Evolutionary conservation across 805 yeast species (phyloP), one percentile per base, ranked within the genome.

Genomic region (Candida corydali): DNA sequence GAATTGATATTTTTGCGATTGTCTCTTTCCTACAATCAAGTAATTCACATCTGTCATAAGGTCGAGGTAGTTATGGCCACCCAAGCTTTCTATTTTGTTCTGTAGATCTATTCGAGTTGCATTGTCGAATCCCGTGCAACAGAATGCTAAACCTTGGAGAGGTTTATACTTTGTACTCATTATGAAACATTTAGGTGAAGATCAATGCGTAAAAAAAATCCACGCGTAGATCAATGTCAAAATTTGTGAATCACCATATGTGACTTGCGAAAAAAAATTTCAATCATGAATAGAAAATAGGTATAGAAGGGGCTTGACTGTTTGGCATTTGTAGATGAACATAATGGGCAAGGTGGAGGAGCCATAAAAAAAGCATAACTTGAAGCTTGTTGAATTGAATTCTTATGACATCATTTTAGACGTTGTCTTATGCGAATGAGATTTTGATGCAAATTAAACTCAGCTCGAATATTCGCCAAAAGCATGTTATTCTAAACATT

Each of bases 41-140:
- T 74, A 73, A 36, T 73, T 69, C 2, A 76, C 80, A 51, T 78
- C 80, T 32, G 78, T 73, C 64, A 80, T 76, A 45, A 82, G 56
- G 48, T 81, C 81, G 28, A 68, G 67, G 40, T 70, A 66, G 45
- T 69, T 75, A 8, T 47, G 50, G 1, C 88, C 89, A 6, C 89
- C 91, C 54, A 82, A 63, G 7, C 69, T 60, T 18, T 59, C 52
- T 39, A 82, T 68, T 49, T 70, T 70, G 8, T 58, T 52, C 2
- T 70, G 63, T 18, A 80, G 49, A 11, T 62, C 68, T 17, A 65
- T 62, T 43, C 76, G 65, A 23, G 58, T 51, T 3, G 57, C 52
- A 8, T 65, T 51, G 3, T 61, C 57, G 20, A 79, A 55, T 3
- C 78, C 75, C 4, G 86, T 79, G 36, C 79, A 74, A 44, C 83